Base-by-base conservation (phyloP, 2,329 filamentous ascomycete species). In the Pseudonectria foliicola region DNA sequence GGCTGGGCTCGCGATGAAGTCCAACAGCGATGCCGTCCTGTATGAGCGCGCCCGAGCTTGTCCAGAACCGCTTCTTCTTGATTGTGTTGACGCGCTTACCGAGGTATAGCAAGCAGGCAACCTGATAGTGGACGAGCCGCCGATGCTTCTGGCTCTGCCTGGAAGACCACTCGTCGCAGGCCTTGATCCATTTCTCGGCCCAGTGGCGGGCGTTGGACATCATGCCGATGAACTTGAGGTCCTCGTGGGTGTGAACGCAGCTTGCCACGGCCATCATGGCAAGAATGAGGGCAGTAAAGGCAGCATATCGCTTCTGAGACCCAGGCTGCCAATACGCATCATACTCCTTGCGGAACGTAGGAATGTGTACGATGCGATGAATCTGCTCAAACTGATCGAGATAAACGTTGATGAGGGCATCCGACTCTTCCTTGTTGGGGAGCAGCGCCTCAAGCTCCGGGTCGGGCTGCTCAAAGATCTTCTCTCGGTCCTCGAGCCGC, bases 1-100 rank as follows among this genome's bases (percentile, higher is more conserved):
- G 65, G 46, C 70, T 70, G 3, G 74, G 73, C 48, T 79, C 75
- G 13, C 71, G 70, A 46, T 80, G 75, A 30, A 80, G 61, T 12
- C 74, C 75, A 21, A 78, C 68, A 2, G 70, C 68, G 38, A 79
- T 70, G 35, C 70, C 73, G 33, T 78, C 71, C 31, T 74, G 72
- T 11, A 77, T 67, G 37, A 79, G 60, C 5, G 68, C 63, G 1
- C 75, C 73, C 1, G 75, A 64, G 26, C 67, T 64, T 12, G 71
- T 75, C 75, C 75, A 79, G 54, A 75, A 78, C 10, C 73, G 65
- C 64, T 79, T 79, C 66, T 79, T 79, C 62, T 78, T 77, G 44
- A 79, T 69, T 3, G 70, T 73, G 55, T 80, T 80, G 43, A 78
- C 70, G 21, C 72, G 64, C 62, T 78, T 79, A 28, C 71, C 73